Conservation (phyloP, 164 flowering plant genomes). For the Kingdonia uniflora region DNA sequence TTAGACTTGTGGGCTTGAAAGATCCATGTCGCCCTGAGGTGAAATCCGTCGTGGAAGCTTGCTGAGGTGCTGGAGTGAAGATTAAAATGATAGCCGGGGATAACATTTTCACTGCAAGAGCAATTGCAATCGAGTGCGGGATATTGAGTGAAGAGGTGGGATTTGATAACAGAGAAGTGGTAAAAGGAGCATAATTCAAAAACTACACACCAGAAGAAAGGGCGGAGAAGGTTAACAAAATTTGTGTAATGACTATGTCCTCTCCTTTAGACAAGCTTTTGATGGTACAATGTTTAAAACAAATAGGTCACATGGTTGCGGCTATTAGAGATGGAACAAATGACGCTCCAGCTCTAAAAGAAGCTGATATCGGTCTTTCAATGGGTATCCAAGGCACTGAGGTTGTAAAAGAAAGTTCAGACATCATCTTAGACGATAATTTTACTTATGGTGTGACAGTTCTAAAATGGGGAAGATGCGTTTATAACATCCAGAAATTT, state of each 20-base stretch:
- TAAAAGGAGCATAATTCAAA: conserved; percentile 53
- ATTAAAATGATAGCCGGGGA: conserved; percentile 64
- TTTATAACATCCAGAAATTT: conserved; percentile 64
- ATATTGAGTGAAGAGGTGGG: conserved; percentile 24
- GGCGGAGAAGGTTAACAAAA: conserved; percentile 31
- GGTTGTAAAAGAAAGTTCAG: conserved; percentile 68
- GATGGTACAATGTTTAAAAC: conserved; percentile 49
- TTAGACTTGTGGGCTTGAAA: conserved; percentile 46
- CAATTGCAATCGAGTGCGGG: conserved; percentile 57
- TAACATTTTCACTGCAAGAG: conserved; percentile 50
- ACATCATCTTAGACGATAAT: conserved; percentile 55
- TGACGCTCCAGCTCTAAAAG: conserved; percentile 53
- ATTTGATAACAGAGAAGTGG: conserved; percentile 22
- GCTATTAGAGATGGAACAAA: conserved; percentile 61
- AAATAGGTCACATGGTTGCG: conserved; percentile 64
- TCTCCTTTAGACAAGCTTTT: conserved; percentile 61
- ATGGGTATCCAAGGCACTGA: conserved; percentile 71
- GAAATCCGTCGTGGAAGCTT: conserved; percentile 35
- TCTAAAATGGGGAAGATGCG: conserved; percentile 65
- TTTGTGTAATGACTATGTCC: conserved; percentile 60
- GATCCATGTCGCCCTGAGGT: conserved; percentile 58
- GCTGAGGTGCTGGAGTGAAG: conserved; percentile 40
- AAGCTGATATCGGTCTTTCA: conserved; percentile 56
- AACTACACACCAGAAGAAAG: conserved; percentile 50
- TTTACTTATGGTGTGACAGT: conserved; percentile 44